Conservation (phyloP, 2,329 filamentous ascomycete species). For the Colletotrichum brevisporum region DNA sequence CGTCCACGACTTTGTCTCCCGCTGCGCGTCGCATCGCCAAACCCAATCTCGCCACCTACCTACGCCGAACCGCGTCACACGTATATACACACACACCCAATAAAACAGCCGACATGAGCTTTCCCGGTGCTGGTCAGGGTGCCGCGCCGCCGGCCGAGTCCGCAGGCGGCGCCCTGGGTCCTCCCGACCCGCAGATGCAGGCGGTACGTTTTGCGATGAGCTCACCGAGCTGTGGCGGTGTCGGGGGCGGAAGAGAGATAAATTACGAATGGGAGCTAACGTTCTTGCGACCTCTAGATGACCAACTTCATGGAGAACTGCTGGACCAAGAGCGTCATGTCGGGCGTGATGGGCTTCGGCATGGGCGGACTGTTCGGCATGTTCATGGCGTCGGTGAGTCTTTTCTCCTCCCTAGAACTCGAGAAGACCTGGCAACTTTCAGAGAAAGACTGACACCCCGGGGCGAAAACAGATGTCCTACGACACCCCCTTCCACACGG, state of each 20-base stretch:
- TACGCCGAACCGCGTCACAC: background rate
- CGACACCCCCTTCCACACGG: constrained; percentile 85
- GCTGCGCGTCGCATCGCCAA: constrained; percentile 23
- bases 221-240: too few species aligned
- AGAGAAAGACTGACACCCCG: constrained; percentile 2
- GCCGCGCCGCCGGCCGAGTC: constrained; percentile 39
- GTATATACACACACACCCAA: too few species aligned
- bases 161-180: constrained; percentile 48
- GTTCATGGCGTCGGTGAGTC: constrained; percentile 94
- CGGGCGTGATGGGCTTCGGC: constrained; percentile 93
- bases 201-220: constrained; percentile 53
- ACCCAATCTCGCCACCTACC: constrained; percentile 1
- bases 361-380: constrained; percentile 95
- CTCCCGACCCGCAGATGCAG: constrained; percentile 68
- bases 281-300: constrained; percentile 67
- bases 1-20: constrained; percentile 18
- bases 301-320: constrained; percentile 92
- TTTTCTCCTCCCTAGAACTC: constrained; percentile 44
- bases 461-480: constrained; percentile 85
- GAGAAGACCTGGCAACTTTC: too few species aligned
- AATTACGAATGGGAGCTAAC: too few species aligned
- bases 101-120: constrained; percentile 52
- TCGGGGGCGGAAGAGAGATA: too few species aligned
- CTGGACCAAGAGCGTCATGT: constrained; percentile 87
- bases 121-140: constrained; percentile 48